A percentile compares a stretch with the other conserved stretches of the same genome.
Conservation (phyloP, 495 filamentous ascomycete species). For the Usnea hakonensis region DNA sequence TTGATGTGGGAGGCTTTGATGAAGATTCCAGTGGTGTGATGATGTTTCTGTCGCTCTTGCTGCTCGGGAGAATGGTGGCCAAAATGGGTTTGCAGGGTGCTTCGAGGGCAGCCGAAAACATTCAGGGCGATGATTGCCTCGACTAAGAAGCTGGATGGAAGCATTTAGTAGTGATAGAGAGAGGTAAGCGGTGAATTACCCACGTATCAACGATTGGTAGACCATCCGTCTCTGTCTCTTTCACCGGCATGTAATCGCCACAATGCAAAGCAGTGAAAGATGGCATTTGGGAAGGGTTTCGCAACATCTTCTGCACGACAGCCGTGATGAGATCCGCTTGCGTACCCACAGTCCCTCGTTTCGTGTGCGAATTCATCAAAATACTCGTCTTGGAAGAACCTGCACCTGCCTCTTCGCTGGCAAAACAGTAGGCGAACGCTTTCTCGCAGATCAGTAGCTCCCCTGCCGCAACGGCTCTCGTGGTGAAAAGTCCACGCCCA, state of each 20-base stretch:
- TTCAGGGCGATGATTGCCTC: conserved; percentile 42
- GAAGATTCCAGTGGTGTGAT: conserved; percentile 43
- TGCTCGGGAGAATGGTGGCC: conserved; percentile 1
- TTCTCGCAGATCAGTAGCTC: conserved; percentile 51
- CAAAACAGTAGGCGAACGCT: conserved; percentile 37
- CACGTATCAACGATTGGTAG: conserved; percentile 46
- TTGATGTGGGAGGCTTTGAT: conserved; percentile 46
- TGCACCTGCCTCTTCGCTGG: background rate
- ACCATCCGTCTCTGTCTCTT: conserved; percentile 35
- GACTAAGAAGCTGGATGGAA: conserved; percentile 34
- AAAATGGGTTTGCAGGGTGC: conserved; percentile 32
- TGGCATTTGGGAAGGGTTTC: conserved; percentile 40
- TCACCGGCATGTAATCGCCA: conserved; percentile 31
- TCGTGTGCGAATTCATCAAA: conserved; percentile 31
- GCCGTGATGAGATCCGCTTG: conserved; percentile 36
- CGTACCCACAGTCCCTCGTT: conserved; percentile 27
- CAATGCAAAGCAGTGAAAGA: conserved; percentile 38
- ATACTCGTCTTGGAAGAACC: conserved; percentile 25
- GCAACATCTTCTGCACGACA: conserved; percentile 41
- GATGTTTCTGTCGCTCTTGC: conserved; percentile 18
- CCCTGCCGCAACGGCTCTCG: conserved; percentile 38
- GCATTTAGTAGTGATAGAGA: background rate
- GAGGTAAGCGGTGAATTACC: background rate
- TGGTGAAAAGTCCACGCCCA: conserved; percentile 45
- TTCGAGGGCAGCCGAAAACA: conserved; percentile 39